Evolutionary conservation across 805 yeast genomes (phyloP), one percentile per base, ranked within the genome.

Genomic region (Saccharomyces eubayanus): DNA sequence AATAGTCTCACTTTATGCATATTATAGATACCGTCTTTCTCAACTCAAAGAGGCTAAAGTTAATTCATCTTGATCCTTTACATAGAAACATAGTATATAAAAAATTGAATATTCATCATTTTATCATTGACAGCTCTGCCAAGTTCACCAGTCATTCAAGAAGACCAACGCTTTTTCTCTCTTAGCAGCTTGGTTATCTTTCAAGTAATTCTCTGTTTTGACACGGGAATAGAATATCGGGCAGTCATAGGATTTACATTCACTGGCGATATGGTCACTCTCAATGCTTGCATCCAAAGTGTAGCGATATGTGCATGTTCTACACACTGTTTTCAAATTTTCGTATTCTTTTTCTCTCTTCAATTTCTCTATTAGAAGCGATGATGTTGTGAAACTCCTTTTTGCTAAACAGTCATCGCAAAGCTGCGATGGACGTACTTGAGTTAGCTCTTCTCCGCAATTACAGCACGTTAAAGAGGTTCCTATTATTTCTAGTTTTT

Each of bases 241-340:
- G 63, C 95, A 88, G 61, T 84, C 89, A 36, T 76, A 77, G 47
- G 88, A 85, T 6, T 68, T 70, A 63, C 95, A 88, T 1, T 60
- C 53, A 14, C 30, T 30, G 0, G 70, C 58, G 1, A 71, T 66
- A 1, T 69, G 64, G 5, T 65, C 69, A n/a, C 68, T 61, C 2
- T 64, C 43, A 4, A 63, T 52, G 3, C 69, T 67, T 4, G 67
- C 61, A 43, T 66, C 64, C 12, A 56, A 55, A 10, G 61, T 55
- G 43, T 62, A 62, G 20, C 59, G 58, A 47, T 57, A 63, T 9
- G 72, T 62, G 56, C 80, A 75, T 0, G 60, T 59, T 28, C 72
- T 63, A 54, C 82, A 78, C 4, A 74, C 60, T 1, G 60, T 56
- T 8, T 68, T 21, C 2, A 74, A 55, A 2, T 67, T 62, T 5